A percentile compares a stretch with the other conserved stretches of the same genome.
Conservation (phyloP, 495 filamentous ascomycete genomes). For the Terfezia claveryi region DNA sequence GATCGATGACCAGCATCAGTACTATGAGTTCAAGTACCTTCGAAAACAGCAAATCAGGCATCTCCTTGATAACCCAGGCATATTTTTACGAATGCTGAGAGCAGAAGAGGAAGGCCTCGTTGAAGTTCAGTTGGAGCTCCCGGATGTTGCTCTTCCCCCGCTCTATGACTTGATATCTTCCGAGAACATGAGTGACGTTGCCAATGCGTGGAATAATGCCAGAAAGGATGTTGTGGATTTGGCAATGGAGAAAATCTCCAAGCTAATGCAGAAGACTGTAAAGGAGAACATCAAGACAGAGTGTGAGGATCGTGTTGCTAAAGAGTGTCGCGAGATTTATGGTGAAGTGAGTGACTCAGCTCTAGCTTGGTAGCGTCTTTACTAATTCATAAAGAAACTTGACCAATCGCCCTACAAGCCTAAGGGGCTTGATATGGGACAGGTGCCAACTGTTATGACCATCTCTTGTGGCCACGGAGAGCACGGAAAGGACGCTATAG, state of each 20-base stretch:
- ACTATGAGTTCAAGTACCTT: conserved; percentile 95
- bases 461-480: conserved; percentile 65
- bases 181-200: conserved; percentile 83
- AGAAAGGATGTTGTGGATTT: conserved; percentile 63
- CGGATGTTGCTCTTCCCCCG: conserved; percentile 43
- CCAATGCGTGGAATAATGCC: conserved; percentile 82
- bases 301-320: conserved; percentile 73
- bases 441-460: conserved; percentile 64
- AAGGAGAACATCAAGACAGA: conserved; percentile 80
- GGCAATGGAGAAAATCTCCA: conserved; percentile 61
- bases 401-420: conserved; percentile 94
- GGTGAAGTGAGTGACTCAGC: conserved; percentile 30
- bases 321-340: conserved; percentile 45
- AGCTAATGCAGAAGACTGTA: conserved; percentile 63
- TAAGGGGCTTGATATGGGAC: conserved; percentile 76
- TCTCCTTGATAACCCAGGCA: conserved; percentile 59
- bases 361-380: background rate
- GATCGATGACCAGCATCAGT: conserved; percentile 88
- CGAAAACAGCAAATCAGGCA: conserved; percentile 62
- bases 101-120: conserved; percentile 83
- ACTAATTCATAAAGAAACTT: conserved; percentile 29
- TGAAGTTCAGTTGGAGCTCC: conserved; percentile 55
- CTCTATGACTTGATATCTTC: conserved; percentile 68
- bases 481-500: conserved; percentile 52
- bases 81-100: conserved; percentile 87